Base-by-base conservation (phyloP, 768 basidiomycete genomes). In the Lactifluus pinguis region DNA sequence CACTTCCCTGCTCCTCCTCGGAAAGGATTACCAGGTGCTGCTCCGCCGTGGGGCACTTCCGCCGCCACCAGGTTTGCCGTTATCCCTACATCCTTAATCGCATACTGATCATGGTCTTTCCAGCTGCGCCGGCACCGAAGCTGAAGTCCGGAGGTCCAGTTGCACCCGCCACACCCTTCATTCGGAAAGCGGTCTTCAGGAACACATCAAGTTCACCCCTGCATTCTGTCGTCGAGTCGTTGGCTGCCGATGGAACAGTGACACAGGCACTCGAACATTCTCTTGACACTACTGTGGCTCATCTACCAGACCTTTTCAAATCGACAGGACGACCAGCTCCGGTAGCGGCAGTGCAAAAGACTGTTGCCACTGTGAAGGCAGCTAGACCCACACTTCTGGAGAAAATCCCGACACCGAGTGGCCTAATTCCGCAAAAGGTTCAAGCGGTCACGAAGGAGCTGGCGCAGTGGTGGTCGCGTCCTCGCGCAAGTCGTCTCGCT, bases 21-120 rank as follows among this genome's bases (percentile, higher is more conserved):
- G 87, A 9, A 68, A 73, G 1, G 87, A 92, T 69, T 90, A 90
- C 62, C 86, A 86, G 65, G 73, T 76, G 0, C 74, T 91, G 51
- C 72, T 86, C 3, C 77, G 81, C 1, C 75, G 81, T n/a, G 89
- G 89, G 1, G 73, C 75, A 19, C 76, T 76, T 6, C 67, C 71
- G 9, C 62, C 70, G 1, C 67, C 73, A 39, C 45, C 58, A 49
- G 49, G 53, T 62, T 25, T 15, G 49, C 13, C 13, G 13, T 47
- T 19, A 34, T 44, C 41, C 30, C 38, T 17, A 19, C 21, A 21
- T 14, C 36, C 41, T 25, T 7, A 3, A 74, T 36, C 39, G 64
- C 52, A 11, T 66, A 32, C 15, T 63, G 59, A 17, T 52, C 65
- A 7, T 38, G 63, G 52, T 52, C 68, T 15, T 21, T 44, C 55